Conservation (phyloP, 2,329 filamentous ascomycete species). For the Hypocrella siamensis region DNA sequence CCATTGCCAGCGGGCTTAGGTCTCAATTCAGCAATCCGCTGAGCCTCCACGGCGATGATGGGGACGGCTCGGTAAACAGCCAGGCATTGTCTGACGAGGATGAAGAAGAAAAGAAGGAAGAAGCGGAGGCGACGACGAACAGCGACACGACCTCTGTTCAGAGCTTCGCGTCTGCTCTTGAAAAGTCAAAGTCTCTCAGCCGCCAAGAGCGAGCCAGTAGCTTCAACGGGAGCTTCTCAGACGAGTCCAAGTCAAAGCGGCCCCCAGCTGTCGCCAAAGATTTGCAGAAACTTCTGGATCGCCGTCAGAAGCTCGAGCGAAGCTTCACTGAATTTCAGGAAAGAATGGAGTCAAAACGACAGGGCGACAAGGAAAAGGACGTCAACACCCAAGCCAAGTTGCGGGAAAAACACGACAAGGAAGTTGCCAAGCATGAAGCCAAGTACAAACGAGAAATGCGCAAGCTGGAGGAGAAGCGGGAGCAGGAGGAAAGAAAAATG, state of each 20-base stretch:
- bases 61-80: constrained; percentile 11
- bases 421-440: constrained; percentile 49
- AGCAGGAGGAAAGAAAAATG: constrained; percentile 45
- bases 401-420: constrained; percentile 46
- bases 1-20: constrained; percentile 21
- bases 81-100: constrained; percentile 10
- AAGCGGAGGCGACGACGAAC: background rate
- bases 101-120: constrained; percentile 10
- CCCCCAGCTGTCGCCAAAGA: constrained; percentile 37
- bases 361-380: constrained; percentile 34
- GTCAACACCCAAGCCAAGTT: constrained; percentile 36
- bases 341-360: constrained; percentile 26
- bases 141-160: constrained; percentile 30
- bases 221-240: constrained; percentile 16
- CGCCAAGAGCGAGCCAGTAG: constrained; percentile 13
- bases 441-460: constrained; percentile 48
- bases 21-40: constrained; percentile 13
- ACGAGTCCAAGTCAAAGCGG: constrained; percentile 19
- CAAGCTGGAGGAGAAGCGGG: constrained; percentile 48
- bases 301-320: constrained; percentile 44
- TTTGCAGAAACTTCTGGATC: constrained; percentile 45
- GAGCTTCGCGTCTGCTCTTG: constrained; percentile 33
- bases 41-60: constrained; percentile 11
- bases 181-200: constrained; percentile 14
- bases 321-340: constrained; percentile 41